Percentiles rank a stretch among this genome's conserved stretches.
Conservation (phyloP, 2,329 filamentous ascomycete genomes). For the Trichoderma arundinaceum region DNA sequence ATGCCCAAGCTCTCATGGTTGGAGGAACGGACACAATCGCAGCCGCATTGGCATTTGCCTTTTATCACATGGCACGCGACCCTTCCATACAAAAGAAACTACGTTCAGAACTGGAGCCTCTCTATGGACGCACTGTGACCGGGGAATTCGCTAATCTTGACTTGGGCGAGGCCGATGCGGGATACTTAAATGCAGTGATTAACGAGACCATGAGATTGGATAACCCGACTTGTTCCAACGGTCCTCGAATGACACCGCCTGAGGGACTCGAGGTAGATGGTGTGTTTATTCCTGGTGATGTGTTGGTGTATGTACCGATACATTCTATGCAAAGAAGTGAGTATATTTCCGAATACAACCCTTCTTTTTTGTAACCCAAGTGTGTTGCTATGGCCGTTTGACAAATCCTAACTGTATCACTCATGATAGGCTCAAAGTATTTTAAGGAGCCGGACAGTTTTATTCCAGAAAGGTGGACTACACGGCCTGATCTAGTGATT, state of each 20-base stretch:
- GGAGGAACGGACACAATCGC: conserved; percentile 31
- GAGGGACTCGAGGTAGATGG: conserved; percentile 39
- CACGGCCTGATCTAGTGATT: conserved; percentile 34
- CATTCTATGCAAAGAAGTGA: conserved; percentile 13
- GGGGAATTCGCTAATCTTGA: conserved; percentile 36
- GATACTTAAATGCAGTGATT: conserved; percentile 39
- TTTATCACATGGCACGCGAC: conserved; percentile 10
- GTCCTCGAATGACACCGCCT: conserved; percentile 37
- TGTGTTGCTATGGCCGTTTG: no score
- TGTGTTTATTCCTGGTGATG: conserved; percentile 38
- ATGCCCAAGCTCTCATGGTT: conserved; percentile 36
- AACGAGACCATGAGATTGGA: conserved; percentile 42
- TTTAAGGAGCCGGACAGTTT: conserved; percentile 33
- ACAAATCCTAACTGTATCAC: not conserved
- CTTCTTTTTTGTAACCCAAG: not conserved
- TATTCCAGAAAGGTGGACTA: conserved; percentile 38
- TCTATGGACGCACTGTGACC: conserved; percentile 32
- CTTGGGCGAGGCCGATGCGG: conserved; percentile 31
- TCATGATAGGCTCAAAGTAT: conserved; percentile 40
- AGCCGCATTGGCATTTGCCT: not conserved
- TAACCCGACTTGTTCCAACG: conserved; percentile 40
- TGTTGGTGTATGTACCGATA: conserved; percentile 20
- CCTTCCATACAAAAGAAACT: conserved; percentile 31
- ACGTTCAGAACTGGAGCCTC: conserved; percentile 28
- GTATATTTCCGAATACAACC: not conserved